A percentile compares a stretch with the other conserved stretches of the same genome.
These are phyloP conservation scores for Linnemannia elongata DNA, from an alignment of 192 early-diverging fungal species.

Conservation along the genomic window DNA sequence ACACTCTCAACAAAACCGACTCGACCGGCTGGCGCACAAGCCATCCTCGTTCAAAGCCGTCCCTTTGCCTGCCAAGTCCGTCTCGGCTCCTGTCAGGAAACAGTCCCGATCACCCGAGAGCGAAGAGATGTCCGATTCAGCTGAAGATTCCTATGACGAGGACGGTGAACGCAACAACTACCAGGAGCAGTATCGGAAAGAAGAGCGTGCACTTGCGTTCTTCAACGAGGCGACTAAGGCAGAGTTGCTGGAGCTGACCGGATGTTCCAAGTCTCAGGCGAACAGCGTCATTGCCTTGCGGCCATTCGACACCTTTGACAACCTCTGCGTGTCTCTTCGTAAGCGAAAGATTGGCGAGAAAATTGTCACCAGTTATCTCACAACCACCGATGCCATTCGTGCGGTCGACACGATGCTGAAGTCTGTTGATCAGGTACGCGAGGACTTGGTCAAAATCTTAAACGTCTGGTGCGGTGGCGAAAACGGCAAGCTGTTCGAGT, in stretches of 20 bases:
- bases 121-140: constrained; percentile 13
- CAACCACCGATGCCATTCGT: constrained; percentile 73
- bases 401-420: constrained; percentile 72
- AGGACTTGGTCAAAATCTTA: constrained; percentile 61
- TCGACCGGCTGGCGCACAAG: constrained; percentile 4
- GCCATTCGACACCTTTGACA: constrained; percentile 69
- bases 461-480: constrained; percentile 62
- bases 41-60: neutral
- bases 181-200: constrained; percentile 25
- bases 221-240: constrained; percentile 38
- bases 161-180: constrained; percentile 16
- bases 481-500: constrained; percentile 35
- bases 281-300: constrained; percentile 65
- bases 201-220: constrained; percentile 39
- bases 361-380: constrained; percentile 66
- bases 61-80: neutral
- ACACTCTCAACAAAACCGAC: neutral
- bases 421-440: constrained; percentile 70
- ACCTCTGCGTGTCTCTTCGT: constrained; percentile 66
- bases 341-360: constrained; percentile 63
- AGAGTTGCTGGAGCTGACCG: constrained; percentile 34
- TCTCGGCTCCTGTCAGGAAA: neutral
- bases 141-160: constrained; percentile 25
- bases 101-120: neutral
- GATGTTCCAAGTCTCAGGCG: constrained; percentile 61